Conservation (phyloP, 2,329 filamentous ascomycete species). For the Colletotrichum sp. region DNA sequence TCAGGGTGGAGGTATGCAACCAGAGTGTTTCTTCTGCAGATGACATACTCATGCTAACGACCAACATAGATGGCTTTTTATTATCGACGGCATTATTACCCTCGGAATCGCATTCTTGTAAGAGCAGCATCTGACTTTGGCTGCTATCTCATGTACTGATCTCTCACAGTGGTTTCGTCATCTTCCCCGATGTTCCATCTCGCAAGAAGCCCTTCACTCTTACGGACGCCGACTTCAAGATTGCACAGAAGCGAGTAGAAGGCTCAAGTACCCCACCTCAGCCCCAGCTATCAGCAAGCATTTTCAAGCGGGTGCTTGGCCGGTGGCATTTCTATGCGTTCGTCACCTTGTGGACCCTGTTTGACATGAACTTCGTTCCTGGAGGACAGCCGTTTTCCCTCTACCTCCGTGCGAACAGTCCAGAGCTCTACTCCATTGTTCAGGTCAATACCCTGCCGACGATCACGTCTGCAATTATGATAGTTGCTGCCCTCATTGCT, state of each 20-base stretch:
- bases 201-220: conserved; percentile 33
- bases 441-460: neutral
- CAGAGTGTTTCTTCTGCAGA: neutral
- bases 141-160: conserved; percentile 36
- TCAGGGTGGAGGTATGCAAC: neutral
- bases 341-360: conserved; percentile 37
- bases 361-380: conserved; percentile 39
- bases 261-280: conserved; percentile 30
- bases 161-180: conserved; percentile 47
- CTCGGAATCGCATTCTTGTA: neutral
- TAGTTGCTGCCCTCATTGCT: neutral
- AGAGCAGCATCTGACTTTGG: neutral
- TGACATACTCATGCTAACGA: neutral
- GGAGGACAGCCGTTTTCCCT: conserved; percentile 38
- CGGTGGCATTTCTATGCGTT: conserved; percentile 44
- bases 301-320: conserved; percentile 39
- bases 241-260: conserved; percentile 32
- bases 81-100: neutral
- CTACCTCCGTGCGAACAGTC: conserved; percentile 39
- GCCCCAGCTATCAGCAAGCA: conserved; percentile 33
- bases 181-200: conserved; percentile 31
- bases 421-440: neutral
- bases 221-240: conserved; percentile 22
- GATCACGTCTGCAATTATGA: neutral
- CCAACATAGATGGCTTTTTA: neutral